Evolutionary conservation across 164 flowering plant genomes (phyloP), one percentile per base, ranked within the genome.

Genomic region (Annona cherimola): DNA sequence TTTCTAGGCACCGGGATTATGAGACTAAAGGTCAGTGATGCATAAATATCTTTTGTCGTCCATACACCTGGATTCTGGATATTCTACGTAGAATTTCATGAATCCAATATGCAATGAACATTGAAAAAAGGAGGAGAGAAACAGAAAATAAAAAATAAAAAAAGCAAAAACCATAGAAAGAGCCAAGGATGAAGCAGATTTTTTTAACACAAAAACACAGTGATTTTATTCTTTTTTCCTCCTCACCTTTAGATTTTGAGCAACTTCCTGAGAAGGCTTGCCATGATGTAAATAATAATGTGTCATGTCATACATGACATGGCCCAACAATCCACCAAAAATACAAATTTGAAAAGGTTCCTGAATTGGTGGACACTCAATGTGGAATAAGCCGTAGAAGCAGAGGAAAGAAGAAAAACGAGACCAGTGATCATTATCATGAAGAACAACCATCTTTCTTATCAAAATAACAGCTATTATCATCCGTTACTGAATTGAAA

Each of bases 281-380:
- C 91, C 98, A 76, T 93, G 98, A 76, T 95, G 99, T 78, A 95
- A 77, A 75, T 93, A 95, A 79, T 90, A 95, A 81, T 95, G 99
- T 67, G 94, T 95, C 59, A 80, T 73, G 66, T 95, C 99, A 72
- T 95, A 95, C 78, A 91, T 86, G 45, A 91, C 93, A 83, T 95
- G 93, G 19, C 99, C 99, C 74, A 95, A 76, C 66, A 95, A 74
- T 64, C 85, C 89, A 61, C 99, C 99, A 62, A 89, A 98, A 83
- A 73, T 1, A 88, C 0, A 44, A 89, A 81, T 77, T 83, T 86
- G 14, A 88, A 67, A 61, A 91, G 12, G 77, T 88, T 86, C 92
- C 92, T 93, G 71, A 95, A 87, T 97, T 95, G 84, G 65, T 61
- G 81, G 61, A 40, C 26, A 70, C 26, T 4, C 42, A 45, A 67